phyloP scores from a whole-genome alignment of 1,139 yeast species.

The Protomyces inundatus region DNA sequence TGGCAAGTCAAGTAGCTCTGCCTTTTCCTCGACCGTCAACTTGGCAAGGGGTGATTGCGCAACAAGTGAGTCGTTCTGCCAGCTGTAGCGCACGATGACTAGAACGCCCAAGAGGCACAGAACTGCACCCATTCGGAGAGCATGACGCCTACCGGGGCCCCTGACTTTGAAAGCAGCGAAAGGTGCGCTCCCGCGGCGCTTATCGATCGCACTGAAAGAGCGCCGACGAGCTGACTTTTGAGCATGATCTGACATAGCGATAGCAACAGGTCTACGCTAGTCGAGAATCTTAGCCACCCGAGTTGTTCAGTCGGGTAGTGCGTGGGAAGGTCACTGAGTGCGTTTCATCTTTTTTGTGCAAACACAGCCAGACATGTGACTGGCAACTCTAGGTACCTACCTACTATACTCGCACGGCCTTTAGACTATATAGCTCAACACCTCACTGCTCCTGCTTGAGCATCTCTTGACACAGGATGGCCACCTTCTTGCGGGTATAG shows the following conservation, averaged over 20 bases:
- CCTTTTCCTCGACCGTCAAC: background rate
- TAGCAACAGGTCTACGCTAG: too few species aligned
- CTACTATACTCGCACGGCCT: too few species aligned
- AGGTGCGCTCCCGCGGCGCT: background rate
- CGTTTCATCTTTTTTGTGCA: background rate
- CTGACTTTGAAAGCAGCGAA: background rate
- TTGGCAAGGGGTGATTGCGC: background rate
- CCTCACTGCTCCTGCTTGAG: background rate
- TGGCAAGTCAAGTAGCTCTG: background rate
- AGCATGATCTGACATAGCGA: too few species aligned
- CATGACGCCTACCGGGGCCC: background rate
- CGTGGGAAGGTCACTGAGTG: background rate
- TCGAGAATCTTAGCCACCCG: too few species aligned
- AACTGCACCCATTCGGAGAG: slow-evolving; percentile 4
- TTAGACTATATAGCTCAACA: too few species aligned
- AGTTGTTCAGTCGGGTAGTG: background rate
- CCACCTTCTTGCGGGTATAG: slow-evolving; percentile 20
- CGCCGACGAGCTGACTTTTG: too few species aligned
- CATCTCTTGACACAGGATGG: slow-evolving; percentile 12
- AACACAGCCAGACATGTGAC: background rate
- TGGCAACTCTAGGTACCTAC: too few species aligned
- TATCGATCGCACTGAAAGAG: too few species aligned
- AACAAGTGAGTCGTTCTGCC: background rate
- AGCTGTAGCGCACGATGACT: background rate
- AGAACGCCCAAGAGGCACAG: background rate